Conservation (phyloP, 192 early-diverging fungal species). For the Backusella macrospora region DNA sequence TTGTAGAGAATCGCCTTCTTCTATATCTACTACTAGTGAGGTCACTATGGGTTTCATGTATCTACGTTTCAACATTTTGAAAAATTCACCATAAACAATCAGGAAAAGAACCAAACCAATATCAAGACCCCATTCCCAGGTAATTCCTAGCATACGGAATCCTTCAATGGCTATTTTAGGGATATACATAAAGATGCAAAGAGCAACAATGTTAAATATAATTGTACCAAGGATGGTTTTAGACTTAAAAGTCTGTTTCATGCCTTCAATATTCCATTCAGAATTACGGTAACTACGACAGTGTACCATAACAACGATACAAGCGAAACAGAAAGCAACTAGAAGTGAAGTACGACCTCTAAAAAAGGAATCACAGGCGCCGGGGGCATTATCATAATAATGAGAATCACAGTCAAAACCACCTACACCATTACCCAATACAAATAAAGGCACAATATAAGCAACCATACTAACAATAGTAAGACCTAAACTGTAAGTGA, state of each 20-base stretch:
- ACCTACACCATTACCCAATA: conserved; percentile 59
- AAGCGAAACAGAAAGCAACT: conserved; percentile 53
- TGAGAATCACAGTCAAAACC: conserved; percentile 43
- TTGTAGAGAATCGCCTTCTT: background rate
- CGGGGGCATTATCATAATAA: background rate
- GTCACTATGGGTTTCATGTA: conserved; percentile 27
- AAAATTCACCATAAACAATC: conserved; percentile 61
- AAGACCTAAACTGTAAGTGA: conserved; percentile 62
- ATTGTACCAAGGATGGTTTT: conserved; percentile 50
- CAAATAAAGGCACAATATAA: conserved; percentile 66
- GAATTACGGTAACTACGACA: conserved; percentile 70
- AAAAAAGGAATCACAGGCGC: conserved; percentile 62
- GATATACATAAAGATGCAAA: conserved; percentile 66
- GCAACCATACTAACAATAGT: conserved; percentile 55
- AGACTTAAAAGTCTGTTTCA: conserved; percentile 48
- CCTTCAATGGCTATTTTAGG: conserved; percentile 60
- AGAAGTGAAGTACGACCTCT: conserved; percentile 61
- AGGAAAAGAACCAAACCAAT: conserved; percentile 59
- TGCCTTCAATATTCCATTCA: conserved; percentile 56
- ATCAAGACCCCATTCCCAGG: conserved; percentile 77
- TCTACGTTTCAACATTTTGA: conserved; percentile 51
- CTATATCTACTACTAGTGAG: conserved; percentile 3
- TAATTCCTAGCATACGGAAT: conserved; percentile 60
- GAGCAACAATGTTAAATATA: conserved; percentile 50
- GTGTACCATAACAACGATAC: conserved; percentile 69